Base-by-base conservation (phyloP, 2,329 filamentous ascomycete genomes). In the Pseudogymnoascus sp. region DNA sequence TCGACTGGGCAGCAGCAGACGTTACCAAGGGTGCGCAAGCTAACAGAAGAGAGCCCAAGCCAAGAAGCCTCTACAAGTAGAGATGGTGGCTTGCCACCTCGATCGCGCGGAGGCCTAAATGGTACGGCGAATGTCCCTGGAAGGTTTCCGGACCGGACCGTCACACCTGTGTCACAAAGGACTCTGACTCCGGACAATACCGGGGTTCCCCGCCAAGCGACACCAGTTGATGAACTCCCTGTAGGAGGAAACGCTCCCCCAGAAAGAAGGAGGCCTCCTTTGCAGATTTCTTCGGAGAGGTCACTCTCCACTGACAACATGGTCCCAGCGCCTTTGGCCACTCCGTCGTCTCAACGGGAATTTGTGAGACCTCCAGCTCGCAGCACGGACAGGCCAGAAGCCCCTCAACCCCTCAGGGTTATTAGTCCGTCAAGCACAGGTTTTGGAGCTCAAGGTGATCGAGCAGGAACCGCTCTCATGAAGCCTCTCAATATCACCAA, bases 251-350 rank as follows among this genome's bases (percentile, higher is more conserved):
- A 70, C 1, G 61, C 70, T 16, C 70, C 71, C 40, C 71, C 73
- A 0, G 73, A 74, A 63, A 64, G 72, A 64, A 69, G 73, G 8
- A 70, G 73, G 61, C 73, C 73, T 37, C 72, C 73, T 50, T 70
- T 74, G 65, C 69, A 69, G 63, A 69, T 64, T 40, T 69, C 71
- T 38, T 66, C 71, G 46, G 68, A 69, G n/a, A 72, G 73, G 7
- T 73, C 75, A 65, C 65, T 69, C 64, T 63, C 64, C 21, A 67
- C 62, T 28, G 71, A 73, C n/a, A 71, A 69, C 63, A 70, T 73
- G 56, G 70, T 75, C 36, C 73, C 76, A 16, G 72, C 74, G 28
- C 73, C 76, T 14, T 64, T 75, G 5, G 70, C 70, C 36, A 75
- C 73, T 46, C 75, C 76, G 37, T 71, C 68, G 31, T 72, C 71